Conservation (phyloP, 2,329 filamentous ascomycete species). For the Drechslerella coelobrocha region DNA sequence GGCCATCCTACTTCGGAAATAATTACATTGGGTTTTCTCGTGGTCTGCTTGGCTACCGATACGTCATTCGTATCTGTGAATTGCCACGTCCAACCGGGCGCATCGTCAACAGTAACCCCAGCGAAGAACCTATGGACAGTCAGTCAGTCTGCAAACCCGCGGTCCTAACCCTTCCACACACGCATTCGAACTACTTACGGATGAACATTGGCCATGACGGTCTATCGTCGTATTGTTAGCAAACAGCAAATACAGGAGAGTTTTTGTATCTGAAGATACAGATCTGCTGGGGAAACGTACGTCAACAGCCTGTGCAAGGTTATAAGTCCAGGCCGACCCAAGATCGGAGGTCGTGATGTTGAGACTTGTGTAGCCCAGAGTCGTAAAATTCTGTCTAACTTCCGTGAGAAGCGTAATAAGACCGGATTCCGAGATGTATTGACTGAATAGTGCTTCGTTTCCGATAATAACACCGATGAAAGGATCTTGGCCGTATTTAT, state of each 20-base stretch:
- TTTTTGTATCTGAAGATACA: not conserved
- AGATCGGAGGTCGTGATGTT: constrained; percentile 87
- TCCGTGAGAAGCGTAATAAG: constrained; percentile 70
- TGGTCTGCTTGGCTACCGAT: constrained; percentile 66
- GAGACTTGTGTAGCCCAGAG: constrained; percentile 69
- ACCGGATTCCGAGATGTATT: constrained; percentile 71
- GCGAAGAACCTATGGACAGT: constrained; percentile 72
- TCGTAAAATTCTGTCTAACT: constrained; percentile 75
- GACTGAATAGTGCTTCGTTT: constrained; percentile 71
- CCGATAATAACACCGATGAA: constrained; percentile 80
- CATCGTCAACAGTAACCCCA: constrained; percentile 71
- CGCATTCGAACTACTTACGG: constrained; percentile 60
- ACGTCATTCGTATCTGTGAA: constrained; percentile 81
- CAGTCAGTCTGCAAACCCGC: not conserved
- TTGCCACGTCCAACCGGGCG: constrained; percentile 78
- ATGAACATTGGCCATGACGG: constrained; percentile 94
- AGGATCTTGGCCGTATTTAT: constrained; percentile 71
- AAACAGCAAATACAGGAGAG: not conserved
- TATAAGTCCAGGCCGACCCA: constrained; percentile 80
- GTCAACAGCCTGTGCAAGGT: constrained; percentile 75
- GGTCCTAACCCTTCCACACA: not conserved
- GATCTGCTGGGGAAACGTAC: constrained; percentile 60
- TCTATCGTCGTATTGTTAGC: constrained; percentile 18
- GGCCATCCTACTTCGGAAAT: constrained; percentile 96
- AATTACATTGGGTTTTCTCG: constrained; percentile 71